phyloP scores from a whole-genome alignment of 2,329 filamentous ascomycete genomes.

The Bisporella sp. region DNA sequence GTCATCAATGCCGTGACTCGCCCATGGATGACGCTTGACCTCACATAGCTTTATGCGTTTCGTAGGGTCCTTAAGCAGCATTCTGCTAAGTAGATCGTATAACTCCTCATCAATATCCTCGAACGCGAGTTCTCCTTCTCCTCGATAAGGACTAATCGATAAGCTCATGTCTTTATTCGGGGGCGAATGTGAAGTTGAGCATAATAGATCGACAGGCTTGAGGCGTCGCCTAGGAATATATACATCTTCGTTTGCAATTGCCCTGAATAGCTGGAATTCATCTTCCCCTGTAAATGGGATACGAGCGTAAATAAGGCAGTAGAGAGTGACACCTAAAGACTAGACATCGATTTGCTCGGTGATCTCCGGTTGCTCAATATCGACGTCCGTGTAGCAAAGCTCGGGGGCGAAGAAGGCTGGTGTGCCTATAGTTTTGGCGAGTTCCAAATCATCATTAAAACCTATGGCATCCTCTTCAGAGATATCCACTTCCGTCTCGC shows the following conservation, averaged over 20 bases:
- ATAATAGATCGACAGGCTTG: too few species aligned
- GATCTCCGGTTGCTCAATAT: too few species aligned
- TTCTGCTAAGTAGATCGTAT: slow-evolving; percentile 67
- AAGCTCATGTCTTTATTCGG: slow-evolving; percentile 43
- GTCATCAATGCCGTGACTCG: slow-evolving; percentile 70
- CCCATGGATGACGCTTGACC: slow-evolving; percentile 92
- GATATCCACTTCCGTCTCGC: slow-evolving; percentile 66
- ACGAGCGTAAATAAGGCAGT: too few species aligned
- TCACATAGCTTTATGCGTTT: slow-evolving; percentile 84
- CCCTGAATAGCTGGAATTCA: too few species aligned
- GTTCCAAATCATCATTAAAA: slow-evolving; percentile 85
- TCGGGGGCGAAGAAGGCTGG: too few species aligned
- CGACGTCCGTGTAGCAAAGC: slow-evolving; percentile 83
- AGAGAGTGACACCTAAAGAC: too few species aligned
- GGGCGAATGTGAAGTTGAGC: too few species aligned
- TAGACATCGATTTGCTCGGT: too few species aligned
- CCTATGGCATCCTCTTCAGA: slow-evolving; percentile 80
- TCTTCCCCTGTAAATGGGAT: too few species aligned
- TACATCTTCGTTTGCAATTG: slow-evolving; percentile 82
- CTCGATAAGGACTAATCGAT: slow-evolving; percentile 56
- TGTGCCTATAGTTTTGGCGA: slow-evolving; percentile 97
- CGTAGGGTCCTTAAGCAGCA: slow-evolving; percentile 84
- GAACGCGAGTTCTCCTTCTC: too few species aligned
- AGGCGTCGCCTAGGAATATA: slow-evolving; percentile 79
- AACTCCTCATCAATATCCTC: slow-evolving; percentile 77